Evolutionary conservation across 306 rosid genomes (phyloP).

Genomic region (Lathyrus oleraceus): DNA sequence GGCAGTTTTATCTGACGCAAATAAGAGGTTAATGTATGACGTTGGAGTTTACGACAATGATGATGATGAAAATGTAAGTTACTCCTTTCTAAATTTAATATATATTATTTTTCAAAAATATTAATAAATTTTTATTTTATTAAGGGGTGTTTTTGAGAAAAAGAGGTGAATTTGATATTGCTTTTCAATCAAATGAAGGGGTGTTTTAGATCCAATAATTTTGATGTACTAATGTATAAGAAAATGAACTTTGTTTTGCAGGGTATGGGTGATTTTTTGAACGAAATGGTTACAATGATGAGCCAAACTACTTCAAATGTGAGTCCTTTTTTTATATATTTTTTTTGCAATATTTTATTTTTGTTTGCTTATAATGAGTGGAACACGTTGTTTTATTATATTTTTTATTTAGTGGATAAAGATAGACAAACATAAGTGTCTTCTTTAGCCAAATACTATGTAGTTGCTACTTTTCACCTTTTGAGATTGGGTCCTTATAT

Average conservation of each 20-base stretch:
- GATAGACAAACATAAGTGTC: conserved; percentile 18
- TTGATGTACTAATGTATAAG: conserved; percentile 21
- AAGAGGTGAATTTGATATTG: conserved; percentile 26
- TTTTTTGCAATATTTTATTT: not conserved
- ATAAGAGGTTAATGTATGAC: conserved; percentile 87
- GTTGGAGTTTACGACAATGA: conserved; percentile 87
- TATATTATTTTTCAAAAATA: too few species aligned
- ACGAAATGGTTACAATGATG: conserved; percentile 93
- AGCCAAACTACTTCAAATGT: conserved; percentile 72
- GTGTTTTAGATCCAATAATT: conserved; percentile 25
- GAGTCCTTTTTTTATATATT: conserved; percentile 31
- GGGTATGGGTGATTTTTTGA: conserved; percentile 94
- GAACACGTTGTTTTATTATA: conserved; percentile 27
- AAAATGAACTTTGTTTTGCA: conserved; percentile 43
- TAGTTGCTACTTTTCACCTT: conserved; percentile 18
- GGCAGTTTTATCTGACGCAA: conserved; percentile 80
- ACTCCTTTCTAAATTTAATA: not conserved
- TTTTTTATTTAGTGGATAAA: conserved; percentile 25
- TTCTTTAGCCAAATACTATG: conserved; percentile 39
- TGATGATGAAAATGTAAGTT: conserved; percentile 75
- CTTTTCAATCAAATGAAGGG: not conserved
- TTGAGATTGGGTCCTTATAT: not conserved
- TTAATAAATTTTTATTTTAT: too few species aligned
- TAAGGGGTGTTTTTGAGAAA: too few species aligned
- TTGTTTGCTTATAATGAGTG: conserved; percentile 8